Evolutionary conservation across 1,284 basidiomycete genomes (phyloP).

Genomic region (Leccinum fuscescens): DNA sequence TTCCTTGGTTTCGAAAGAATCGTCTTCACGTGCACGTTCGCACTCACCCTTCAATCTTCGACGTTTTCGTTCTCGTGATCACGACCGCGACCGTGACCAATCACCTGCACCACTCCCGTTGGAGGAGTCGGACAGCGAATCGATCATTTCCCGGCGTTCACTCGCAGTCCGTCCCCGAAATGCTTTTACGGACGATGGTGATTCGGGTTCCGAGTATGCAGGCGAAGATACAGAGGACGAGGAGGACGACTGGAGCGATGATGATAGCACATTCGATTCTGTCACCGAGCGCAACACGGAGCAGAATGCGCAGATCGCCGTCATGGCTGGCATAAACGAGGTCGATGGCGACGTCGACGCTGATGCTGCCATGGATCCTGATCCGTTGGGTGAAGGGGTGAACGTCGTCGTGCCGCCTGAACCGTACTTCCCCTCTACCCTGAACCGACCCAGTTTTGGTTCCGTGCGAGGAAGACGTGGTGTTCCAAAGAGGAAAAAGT

Average conservation of each 20-base stretch:
- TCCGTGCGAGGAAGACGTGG: slow-evolving; percentile 43
- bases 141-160: slow-evolving; percentile 34
- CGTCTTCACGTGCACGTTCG: slow-evolving; percentile 54
- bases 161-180: slow-evolving; percentile 46
- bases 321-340: slow-evolving; percentile 32
- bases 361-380: slow-evolving; percentile 55
- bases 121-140: slow-evolving; percentile 65
- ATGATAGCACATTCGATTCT: slow-evolving; percentile 61
- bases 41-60: slow-evolving; percentile 70
- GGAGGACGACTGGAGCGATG: slow-evolving; percentile 52
- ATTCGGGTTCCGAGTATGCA: slow-evolving; percentile 54
- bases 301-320: slow-evolving; percentile 66
- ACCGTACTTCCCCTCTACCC: slow-evolving; percentile 73
- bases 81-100: slow-evolving; percentile 64
- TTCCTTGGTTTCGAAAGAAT: slow-evolving; percentile 26
- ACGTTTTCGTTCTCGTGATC: slow-evolving; percentile 50
- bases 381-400: slow-evolving; percentile 83
- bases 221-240: slow-evolving; percentile 47
- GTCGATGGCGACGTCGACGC: slow-evolving; percentile 43
- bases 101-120: slow-evolving; percentile 70
- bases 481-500: slow-evolving; percentile 58
- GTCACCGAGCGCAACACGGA: slow-evolving; percentile 74
- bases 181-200: slow-evolving; percentile 53
- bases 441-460: slow-evolving; percentile 45
- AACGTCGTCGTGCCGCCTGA: slow-evolving; percentile 84